Conservation (phyloP, 768 basidiomycete genomes). For the Coprinopsis strossmayeri region DNA sequence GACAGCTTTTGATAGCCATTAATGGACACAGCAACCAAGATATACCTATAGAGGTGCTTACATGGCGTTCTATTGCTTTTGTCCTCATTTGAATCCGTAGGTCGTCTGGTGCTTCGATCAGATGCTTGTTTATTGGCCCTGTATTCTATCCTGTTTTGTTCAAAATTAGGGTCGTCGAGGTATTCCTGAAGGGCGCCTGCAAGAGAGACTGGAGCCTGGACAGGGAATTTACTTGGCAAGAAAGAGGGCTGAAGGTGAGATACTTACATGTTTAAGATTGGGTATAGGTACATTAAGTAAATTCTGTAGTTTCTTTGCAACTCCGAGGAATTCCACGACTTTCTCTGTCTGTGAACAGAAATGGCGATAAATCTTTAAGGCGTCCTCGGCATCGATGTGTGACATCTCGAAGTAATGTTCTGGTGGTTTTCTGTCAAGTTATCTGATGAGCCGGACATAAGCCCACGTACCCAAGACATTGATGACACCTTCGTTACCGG, state of each 20-base stretch:
- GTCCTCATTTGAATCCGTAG: constrained; percentile 16
- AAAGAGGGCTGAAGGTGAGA: background rate
- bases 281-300: constrained; percentile 91
- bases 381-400: constrained; percentile 80
- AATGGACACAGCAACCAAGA: too few species aligned
- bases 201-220: constrained; percentile 91
- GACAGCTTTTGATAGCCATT: too few species aligned
- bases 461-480: constrained; percentile 62
- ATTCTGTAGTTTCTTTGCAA: constrained; percentile 91
- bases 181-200: constrained; percentile 93
- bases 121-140: constrained; percentile 68
- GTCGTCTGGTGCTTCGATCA: constrained; percentile 29
- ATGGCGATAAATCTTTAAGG: constrained; percentile 82
- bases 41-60: too few species aligned
- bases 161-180: constrained; percentile 93
- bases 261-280: constrained; percentile 79
- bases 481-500: constrained; percentile 91
- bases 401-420: constrained; percentile 99
- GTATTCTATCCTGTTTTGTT: constrained; percentile 91
- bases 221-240: constrained; percentile 2
- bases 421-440: constrained; percentile 27
- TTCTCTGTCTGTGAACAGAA: constrained; percentile 92
- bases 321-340: constrained; percentile 88
- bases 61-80: constrained; percentile 22
- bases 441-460: background rate